Percentiles rank a stretch among this genome's conserved stretches.
phyloP scores from a whole-genome alignment of 2,329 filamentous ascomycete genomes.

The Furcasterigmium sp. region DNA sequence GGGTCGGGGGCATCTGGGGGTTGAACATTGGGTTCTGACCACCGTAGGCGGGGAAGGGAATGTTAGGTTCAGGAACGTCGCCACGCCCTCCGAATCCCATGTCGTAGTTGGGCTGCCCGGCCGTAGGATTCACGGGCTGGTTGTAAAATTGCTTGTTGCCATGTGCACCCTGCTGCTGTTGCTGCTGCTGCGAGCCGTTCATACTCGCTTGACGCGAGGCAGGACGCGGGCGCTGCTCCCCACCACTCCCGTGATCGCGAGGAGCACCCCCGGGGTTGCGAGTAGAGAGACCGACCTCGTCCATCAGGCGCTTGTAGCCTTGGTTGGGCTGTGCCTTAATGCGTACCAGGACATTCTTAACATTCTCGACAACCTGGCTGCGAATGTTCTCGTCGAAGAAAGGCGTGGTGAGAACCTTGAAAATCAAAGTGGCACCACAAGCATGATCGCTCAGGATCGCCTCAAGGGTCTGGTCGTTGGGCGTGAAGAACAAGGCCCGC shows the following conservation, averaged over 20 bases:
- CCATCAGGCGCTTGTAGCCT: conserved; percentile 98
- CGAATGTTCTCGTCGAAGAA: conserved; percentile 95
- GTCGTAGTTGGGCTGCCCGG: conserved; percentile 41
- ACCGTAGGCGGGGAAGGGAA: conserved; percentile 46
- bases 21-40: conserved; percentile 49
- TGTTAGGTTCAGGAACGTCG: conserved; percentile 45
- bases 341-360: conserved; percentile 80
- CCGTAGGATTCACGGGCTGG: conserved; percentile 30
- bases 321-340: conserved; percentile 92
- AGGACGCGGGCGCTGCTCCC: conserved; percentile 49
- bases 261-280: conserved; percentile 40
- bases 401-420: conserved; percentile 95
- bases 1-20: conserved; percentile 37
- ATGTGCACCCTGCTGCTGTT: conserved; percentile 21
- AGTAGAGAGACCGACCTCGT: conserved; percentile 88
- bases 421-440: conserved; percentile 92
- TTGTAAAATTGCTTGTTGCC: conserved; percentile 50
- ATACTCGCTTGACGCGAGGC: conserved; percentile 47
- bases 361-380: conserved; percentile 81
- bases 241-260: conserved; percentile 37
- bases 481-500: conserved; percentile 86
- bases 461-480: conserved; percentile 79
- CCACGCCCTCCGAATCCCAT: conserved; percentile 41
- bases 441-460: conserved; percentile 87
- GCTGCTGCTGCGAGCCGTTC: conserved; percentile 36